Conservation (phyloP, 805 yeast species). For the Spathaspora sp. region DNA sequence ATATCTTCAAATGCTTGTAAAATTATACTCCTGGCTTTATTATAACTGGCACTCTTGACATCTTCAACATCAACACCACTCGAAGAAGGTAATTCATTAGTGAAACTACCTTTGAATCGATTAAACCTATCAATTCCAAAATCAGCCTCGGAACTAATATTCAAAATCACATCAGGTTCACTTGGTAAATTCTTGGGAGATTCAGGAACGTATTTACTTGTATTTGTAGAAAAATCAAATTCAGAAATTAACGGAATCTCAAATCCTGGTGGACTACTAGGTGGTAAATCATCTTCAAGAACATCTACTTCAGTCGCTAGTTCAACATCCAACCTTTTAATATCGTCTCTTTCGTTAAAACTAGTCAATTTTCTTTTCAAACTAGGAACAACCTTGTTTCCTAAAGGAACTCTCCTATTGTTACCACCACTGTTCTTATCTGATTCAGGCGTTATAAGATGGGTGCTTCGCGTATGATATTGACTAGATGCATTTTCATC, state of each 20-base stretch:
- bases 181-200: constrained; percentile 21
- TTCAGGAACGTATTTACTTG: constrained; percentile 20
- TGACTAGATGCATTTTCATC: constrained; percentile 44
- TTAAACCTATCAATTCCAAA: constrained; percentile 52
- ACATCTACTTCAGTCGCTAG: constrained; percentile 17
- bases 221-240: constrained; percentile 22
- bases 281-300: constrained; percentile 16
- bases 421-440: too few species aligned
- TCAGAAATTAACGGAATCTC: constrained; percentile 28
- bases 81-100: constrained; percentile 25
- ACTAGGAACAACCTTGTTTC: constrained; percentile 18
- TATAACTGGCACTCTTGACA: constrained; percentile 6
- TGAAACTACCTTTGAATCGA: constrained; percentile 23
- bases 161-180: constrained; percentile 3
- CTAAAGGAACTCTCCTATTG: background rate
- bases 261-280: constrained; percentile 37
- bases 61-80: constrained; percentile 10
- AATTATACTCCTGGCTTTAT: constrained; percentile 39
- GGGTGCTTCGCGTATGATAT: constrained; percentile 36
- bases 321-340: constrained; percentile 30
- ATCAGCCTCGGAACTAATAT: constrained; percentile 37
- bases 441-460: background rate
- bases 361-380: constrained; percentile 40
- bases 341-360: constrained; percentile 39
- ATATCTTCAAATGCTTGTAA: constrained; percentile 47